Evolutionary conservation across 2,329 filamentous ascomycete genomes (phyloP).

Genomic region (Pseudopyricularia javanii): DNA sequence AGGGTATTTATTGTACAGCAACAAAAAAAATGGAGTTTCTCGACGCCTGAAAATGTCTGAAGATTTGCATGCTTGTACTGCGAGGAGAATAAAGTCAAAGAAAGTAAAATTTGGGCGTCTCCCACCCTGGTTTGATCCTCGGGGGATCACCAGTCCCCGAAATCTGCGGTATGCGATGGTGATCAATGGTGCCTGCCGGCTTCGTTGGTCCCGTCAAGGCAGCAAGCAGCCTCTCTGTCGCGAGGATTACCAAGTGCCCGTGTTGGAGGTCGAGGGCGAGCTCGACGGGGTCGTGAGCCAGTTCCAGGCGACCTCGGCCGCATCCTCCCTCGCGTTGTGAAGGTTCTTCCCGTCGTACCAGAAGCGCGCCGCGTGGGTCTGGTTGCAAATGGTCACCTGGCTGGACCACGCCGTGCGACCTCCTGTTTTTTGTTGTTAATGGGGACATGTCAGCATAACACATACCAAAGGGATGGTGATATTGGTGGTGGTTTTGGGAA

Average conservation of each 20-base stretch:
- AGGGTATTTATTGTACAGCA: constrained; percentile 20
- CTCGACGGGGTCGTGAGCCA: constrained; percentile 27
- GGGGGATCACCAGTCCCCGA: too few relatives aligned
- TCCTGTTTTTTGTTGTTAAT: constrained; percentile 33
- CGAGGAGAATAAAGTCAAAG: not conserved
- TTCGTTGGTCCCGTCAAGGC: too few relatives aligned
- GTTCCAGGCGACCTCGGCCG: constrained; percentile 67
- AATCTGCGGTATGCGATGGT: too few relatives aligned
- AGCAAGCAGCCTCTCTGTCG: not conserved
- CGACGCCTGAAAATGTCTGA: not conserved
- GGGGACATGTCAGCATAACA: not conserved
- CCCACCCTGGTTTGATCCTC: not conserved
- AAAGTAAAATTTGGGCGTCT: not conserved
- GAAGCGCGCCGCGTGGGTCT: constrained; percentile 58
- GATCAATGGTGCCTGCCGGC: too few relatives aligned
- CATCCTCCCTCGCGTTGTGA: constrained; percentile 81
- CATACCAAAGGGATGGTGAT: not conserved
- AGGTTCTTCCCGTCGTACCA: constrained; percentile 88
- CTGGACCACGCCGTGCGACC: constrained; percentile 87
- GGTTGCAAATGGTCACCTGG: constrained; percentile 58
- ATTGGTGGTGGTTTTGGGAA: not conserved
- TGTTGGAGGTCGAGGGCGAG: constrained; percentile 18
- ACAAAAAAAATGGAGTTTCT: not conserved
- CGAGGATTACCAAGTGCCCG: not conserved
- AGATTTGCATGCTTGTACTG: not conserved